Evolutionary conservation across 768 basidiomycete genomes (phyloP), one percentile per base, ranked within the genome.

Genomic region (Xerocomellus amylosporus): DNA sequence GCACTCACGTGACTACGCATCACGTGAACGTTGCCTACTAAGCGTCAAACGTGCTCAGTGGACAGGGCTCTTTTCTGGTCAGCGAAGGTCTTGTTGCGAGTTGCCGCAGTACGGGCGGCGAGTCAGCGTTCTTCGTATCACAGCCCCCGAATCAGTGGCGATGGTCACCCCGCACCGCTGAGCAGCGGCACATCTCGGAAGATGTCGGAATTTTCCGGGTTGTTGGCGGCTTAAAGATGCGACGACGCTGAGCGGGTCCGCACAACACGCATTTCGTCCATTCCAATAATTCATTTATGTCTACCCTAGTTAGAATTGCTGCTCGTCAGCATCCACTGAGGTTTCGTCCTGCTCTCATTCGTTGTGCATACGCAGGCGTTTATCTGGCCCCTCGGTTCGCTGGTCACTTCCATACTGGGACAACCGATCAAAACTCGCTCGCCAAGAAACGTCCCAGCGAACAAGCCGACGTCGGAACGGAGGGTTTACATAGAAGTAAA

Each of bases 401-500:
- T 14, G 51, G 41, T 28, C 54, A 22, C 33, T 69, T 71, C 59
- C 69, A 71, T 66, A 64, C 55, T 17, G 65, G 58, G 52, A 54
- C 45, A 39, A 38, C 59, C 44, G 55, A 64, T 56, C 60, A 58
- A 14, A 59, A 62, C 26, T 58, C 67, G 1, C 58, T 71, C 31
- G 55, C 37, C 39, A 66, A 63, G 36, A 66, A 68, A 28, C 59
- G 46, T 28, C 61, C 56, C 5, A 54, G 39, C 43, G 67, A 71
- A 40, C 58, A 56, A 3, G 62, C 59, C 1, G 55, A 59, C 26
- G 59, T 62, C 17, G 72, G 72, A 51, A 68, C 64, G 6, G 75
- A 76, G 40, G 75, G 75, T 0, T 60, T 64, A 17, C 75, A 76
- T 56, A 59, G 46, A 53, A 67, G 75, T 74, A 49, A 45, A 14